Base-by-base conservation (phyloP, 176 grass and related monocot species). In the Zea luxurians region DNA sequence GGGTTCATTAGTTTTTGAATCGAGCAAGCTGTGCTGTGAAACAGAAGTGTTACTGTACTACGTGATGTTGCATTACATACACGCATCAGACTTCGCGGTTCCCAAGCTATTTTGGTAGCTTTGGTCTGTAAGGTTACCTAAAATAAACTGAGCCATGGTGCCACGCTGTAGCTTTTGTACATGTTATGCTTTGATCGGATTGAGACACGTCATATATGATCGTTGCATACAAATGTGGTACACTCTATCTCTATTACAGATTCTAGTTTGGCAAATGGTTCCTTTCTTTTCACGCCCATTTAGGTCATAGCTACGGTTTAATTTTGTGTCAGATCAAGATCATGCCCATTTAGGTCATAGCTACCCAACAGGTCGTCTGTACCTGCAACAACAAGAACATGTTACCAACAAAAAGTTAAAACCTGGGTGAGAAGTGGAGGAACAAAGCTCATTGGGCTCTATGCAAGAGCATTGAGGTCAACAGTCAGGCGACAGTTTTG, bases 1-100 rank as follows among this genome's bases (percentile, higher is more conserved):
- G 89, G 92, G 48, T 91, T 94, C 79, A 36, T 86, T 60, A 82
- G 4, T 1, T 80, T 80, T 86, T 10, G 71, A 74, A 4, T 48
- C 76, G 4, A 80, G 71, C 57, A 61, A 71, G 40, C 64, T 81
- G 71, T 84, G 40, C 64, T 81, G 71, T 84, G 64, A 88, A 76
- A 79, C 48, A 82, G 13, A 49, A 59, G n/a, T 36, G 47, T 59
- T 58, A 11, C 2, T 48, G 12, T 27, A 34, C 8, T 60, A 15
- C 34, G 2, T 70, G 47, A 36, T 18, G 10, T 12, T 63, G 64
- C n/a, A 38, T 58, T 49, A 34, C 16, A 21, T 3, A 45, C 10
- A 43, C 21, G 45, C 53, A 48, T 35, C 41, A 34, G 40, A 21
- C 34, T 37, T 9, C 11, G 34, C 34, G 47, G 1, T 52, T 49